These are phyloP conservation scores for Monilinia polystroma DNA, from an alignment of 2,329 filamentous ascomycete genomes.

Conservation along the genomic window DNA sequence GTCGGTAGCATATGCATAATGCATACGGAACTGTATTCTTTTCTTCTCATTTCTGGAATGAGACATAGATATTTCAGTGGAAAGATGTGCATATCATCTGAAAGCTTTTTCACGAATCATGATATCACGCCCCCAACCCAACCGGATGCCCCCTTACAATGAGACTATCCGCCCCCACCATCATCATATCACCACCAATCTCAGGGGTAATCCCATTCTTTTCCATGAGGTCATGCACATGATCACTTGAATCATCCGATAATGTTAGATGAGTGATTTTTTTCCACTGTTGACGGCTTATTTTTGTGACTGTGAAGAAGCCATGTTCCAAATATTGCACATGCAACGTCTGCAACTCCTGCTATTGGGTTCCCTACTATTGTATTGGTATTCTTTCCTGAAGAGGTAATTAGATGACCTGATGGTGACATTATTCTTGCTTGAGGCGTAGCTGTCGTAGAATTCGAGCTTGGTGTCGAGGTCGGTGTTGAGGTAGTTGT, in stretches of 20 bases:
- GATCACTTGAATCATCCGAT: not conserved
- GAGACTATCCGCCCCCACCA: not conserved
- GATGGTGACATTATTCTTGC: not conserved
- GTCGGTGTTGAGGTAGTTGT: not conserved
- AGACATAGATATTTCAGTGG: not conserved
- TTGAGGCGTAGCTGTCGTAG: not conserved
- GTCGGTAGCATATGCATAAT: not conserved
- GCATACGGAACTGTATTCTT: not conserved
- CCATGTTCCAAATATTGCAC: not conserved
- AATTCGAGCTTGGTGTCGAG: not conserved
- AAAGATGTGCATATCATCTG: not conserved
- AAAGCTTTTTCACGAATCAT: too few species aligned
- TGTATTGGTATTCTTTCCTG: not conserved
- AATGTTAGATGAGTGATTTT: not conserved
- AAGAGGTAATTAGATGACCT: not conserved
- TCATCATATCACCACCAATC: not conserved
- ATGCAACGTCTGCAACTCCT: not conserved
- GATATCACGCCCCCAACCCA: not conserved
- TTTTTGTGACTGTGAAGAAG: not conserved
- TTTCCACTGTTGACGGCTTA: not conserved
- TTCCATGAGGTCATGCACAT: not conserved
- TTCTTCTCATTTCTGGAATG: not conserved
- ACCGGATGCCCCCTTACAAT: not conserved
- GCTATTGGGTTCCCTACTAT: not conserved
- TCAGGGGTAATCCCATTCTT: slow-evolving; percentile 1